Base-by-base conservation (phyloP, 306 rosid genomes). In the Inga leiocalycina region DNA sequence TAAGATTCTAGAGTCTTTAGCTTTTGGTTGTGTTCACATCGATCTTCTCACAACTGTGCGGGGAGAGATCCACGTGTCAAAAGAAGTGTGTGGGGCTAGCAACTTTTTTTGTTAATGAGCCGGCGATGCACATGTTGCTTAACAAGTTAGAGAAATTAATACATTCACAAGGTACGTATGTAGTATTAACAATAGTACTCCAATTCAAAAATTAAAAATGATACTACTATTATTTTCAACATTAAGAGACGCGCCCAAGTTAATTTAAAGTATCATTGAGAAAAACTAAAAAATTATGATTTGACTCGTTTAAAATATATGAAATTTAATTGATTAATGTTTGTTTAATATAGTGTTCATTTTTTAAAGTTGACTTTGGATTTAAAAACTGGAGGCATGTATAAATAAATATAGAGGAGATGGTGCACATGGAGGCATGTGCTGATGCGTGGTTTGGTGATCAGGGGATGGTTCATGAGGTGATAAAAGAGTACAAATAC, bases 21-120 rank as follows among this genome's bases (percentile, higher is more conserved):
- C 41, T 65, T n/a, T 35, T 30, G 70, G 32, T 76, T 57, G 48
- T 59, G 59, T 64, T 77, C 71, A 44, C 59, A 46, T 46, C 37
- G 8, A 46, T 27, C 57, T 24, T 71, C 80, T 85, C 89, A 85
- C 85, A 88, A 86, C 11, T 30, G 66, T 48, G 51, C 61, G 71
- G 15, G 17, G 78, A 49, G 85, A 51, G 66, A 2, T 80, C 84
- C 91, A 88, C 89, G 89, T 84, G 93, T 81, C 86, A 77, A 78
- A 57, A 83, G 79, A 51, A 70, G 75, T 6, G 19, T 71, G 75
- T 44, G 54, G 75, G 49, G 49, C 45, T 24, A 69, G 34, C 27
- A 71, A 71, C 59, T 80, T 76, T n/a, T 54, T 57, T 57, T n/a
- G 59, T 66, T 85, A 3, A 59, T 59, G 10, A 86, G 89, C 86